Conservation (phyloP, 2,329 filamentous ascomycete genomes). For the Cladorrhinum sp. region DNA sequence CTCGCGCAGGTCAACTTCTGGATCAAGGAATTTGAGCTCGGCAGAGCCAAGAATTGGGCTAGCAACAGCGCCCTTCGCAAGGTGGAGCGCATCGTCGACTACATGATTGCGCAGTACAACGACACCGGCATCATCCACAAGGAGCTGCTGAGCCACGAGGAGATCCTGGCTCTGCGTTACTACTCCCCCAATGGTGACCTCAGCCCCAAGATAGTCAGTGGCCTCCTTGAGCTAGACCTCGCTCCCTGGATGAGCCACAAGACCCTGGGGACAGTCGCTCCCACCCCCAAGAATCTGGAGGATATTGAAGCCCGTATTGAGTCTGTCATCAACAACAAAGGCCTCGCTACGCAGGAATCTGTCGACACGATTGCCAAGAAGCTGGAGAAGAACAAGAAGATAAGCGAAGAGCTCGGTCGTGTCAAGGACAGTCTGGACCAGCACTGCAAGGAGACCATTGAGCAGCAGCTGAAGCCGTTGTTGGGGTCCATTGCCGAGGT, state of each 20-base stretch:
- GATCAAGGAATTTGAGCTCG: background rate
- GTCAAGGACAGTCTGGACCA: background rate
- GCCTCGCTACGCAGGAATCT: background rate
- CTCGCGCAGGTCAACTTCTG: background rate
- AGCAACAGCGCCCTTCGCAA: background rate
- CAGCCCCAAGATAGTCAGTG: background rate
- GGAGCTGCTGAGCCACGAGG: background rate
- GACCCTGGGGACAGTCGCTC: background rate
- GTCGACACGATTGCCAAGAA: background rate
- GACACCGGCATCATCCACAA: background rate
- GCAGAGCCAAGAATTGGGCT: background rate
- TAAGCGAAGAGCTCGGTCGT: background rate
- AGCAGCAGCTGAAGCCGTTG: background rate
- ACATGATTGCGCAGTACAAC: background rate
- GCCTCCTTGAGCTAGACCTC: background rate
- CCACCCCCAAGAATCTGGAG: background rate
- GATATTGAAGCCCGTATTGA: background rate
- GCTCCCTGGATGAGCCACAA: background rate
- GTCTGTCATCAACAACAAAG: background rate
- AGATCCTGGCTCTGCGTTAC: background rate
- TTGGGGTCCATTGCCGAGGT: background rate
- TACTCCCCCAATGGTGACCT: background rate
- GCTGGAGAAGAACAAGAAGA: background rate
- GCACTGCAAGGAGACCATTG: background rate
- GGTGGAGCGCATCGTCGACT: background rate